phyloP scores from a whole-genome alignment of 1,284 basidiomycete genomes.

The Xerocomus minutiporus region DNA sequence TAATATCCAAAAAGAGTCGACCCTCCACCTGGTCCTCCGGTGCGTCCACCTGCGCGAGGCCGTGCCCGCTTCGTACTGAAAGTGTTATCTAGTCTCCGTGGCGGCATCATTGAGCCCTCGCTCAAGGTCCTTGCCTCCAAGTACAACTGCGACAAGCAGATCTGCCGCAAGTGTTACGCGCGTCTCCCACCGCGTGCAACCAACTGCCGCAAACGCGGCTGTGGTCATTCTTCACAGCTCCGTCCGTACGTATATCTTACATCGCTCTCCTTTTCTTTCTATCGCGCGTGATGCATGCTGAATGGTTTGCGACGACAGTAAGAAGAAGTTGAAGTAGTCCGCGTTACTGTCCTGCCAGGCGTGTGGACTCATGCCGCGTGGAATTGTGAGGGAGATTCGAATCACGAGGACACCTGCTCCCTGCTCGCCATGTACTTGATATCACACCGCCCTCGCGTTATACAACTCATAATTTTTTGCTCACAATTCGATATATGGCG shows the following conservation, averaged over 20 bases:
- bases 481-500: not conserved
- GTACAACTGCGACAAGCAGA: slow-evolving; percentile 97
- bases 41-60: slow-evolving; percentile 32
- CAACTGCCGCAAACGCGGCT: slow-evolving; percentile 94
- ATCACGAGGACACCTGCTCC: not conserved
- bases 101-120: slow-evolving; percentile 98
- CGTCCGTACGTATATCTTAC: slow-evolving; percentile 67
- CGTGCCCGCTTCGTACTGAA: not conserved
- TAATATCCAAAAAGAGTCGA: slow-evolving; percentile 99
- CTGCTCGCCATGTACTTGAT: slow-evolving; percentile 20
- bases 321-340: slow-evolving; percentile 95
- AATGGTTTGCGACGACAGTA: slow-evolving; percentile 38
- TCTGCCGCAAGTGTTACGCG: slow-evolving; percentile 99
- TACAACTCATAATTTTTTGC: not conserved
- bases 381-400: not conserved
- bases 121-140: slow-evolving; percentile 94
- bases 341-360: slow-evolving; percentile 1
- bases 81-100: slow-evolving; percentile 17
- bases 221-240: slow-evolving; percentile 93
- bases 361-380: not conserved
- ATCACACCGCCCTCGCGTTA: slow-evolving; percentile 6
- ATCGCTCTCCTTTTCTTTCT: not conserved
- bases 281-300: not conserved
- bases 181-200: slow-evolving; percentile 98
- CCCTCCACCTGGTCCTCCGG: slow-evolving; percentile 95